Conservation (phyloP, 345 rosid species). For the Hypericum perforatum region DNA sequence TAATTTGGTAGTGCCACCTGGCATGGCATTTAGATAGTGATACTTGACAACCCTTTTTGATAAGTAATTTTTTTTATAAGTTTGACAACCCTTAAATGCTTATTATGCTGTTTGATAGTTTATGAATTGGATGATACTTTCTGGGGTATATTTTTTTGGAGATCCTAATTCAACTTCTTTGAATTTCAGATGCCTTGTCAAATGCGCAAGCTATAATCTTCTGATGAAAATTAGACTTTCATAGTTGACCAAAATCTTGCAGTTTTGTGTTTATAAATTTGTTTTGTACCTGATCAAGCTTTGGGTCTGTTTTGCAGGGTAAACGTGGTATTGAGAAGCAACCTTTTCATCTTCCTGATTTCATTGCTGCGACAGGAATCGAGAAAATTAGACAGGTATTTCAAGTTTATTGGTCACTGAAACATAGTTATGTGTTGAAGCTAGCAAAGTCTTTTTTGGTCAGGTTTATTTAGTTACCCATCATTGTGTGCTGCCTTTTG, state of each 20-base stretch:
- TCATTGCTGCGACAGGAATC: conserved; percentile 98
- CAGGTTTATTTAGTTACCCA: neutral
- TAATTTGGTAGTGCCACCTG: conserved; percentile 22
- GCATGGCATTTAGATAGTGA: conserved; percentile 29
- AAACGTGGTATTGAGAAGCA: conserved; percentile 99
- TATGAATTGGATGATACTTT: conserved; percentile 12
- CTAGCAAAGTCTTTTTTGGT: too few relatives aligned
- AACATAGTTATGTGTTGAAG: neutral
- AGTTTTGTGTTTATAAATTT: too few relatives aligned
- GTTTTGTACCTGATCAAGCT: conserved; percentile 31
- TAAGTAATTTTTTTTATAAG: conserved; percentile 1
- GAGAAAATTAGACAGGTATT: conserved; percentile 99
- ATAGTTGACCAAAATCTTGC: neutral
- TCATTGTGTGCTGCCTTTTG: neutral
- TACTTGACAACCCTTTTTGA: conserved; percentile 15
- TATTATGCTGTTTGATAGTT: too few relatives aligned
- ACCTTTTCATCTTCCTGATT: conserved; percentile 98
- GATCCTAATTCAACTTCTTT: conserved; percentile 44
- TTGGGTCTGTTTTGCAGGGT: conserved; percentile 55
- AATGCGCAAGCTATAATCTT: conserved; percentile 32
- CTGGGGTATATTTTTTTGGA: conserved; percentile 12
- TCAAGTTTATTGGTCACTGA: neutral
- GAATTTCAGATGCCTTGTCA: conserved; percentile 47
- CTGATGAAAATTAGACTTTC: conserved; percentile 11
- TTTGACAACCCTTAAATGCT: neutral